Base-by-base conservation (phyloP, 768 basidiomycete genomes). In the Serendipita sp. region DNA sequence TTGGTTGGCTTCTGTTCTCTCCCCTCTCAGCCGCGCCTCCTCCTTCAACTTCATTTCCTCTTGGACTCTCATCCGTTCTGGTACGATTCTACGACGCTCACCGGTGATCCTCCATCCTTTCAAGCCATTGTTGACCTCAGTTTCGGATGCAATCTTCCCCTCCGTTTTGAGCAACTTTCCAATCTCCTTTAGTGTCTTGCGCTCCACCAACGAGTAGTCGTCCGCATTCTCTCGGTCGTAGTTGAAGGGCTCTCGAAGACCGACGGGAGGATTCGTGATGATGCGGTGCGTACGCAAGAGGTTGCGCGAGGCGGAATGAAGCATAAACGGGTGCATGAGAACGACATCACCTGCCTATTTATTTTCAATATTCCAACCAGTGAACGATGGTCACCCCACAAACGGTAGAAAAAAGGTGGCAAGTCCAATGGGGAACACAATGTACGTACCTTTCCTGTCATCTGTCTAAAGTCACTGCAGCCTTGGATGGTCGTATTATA, bases 241-340 rank as follows among this genome's bases (percentile, higher is more conserved):
- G 38, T 76, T 73, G 70, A 84, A 84, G 22, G 82, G 82, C 63
- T 77, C 72, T 60, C 74, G 76, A 60, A 83, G 71, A 41, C 77
- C 72, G 4, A 83, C 81, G 3, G 82, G 82, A 61, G 83, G 83
- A 66, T 85, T 85, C 45, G 82, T 83, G 68, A 85, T 85, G 61
- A 85, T 74, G 64, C 82, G 74, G 26, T 79, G 81, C 20, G 76
- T 70, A 26, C 83, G 78, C 42, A 78, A 71, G 43, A 28, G 51
- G 68, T 84, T 85, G 69, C 78, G 81, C 33, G 81, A 80, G 11
- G 82, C 82, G 13, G 82, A 79, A 67, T 84, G 84, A 65, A 83
- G 69, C 81, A 84, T 84, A 58, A 84, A 70, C 13, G 82, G 81
- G 70, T 84, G 82, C 72, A 83, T 72, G 42, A 84, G 74, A 20